Evolutionary conservation across 225 moss, liverwort and hornwort genomes (phyloP), one percentile per base, ranked within the genome.

Genomic region (Physcomitrium patens): DNA sequence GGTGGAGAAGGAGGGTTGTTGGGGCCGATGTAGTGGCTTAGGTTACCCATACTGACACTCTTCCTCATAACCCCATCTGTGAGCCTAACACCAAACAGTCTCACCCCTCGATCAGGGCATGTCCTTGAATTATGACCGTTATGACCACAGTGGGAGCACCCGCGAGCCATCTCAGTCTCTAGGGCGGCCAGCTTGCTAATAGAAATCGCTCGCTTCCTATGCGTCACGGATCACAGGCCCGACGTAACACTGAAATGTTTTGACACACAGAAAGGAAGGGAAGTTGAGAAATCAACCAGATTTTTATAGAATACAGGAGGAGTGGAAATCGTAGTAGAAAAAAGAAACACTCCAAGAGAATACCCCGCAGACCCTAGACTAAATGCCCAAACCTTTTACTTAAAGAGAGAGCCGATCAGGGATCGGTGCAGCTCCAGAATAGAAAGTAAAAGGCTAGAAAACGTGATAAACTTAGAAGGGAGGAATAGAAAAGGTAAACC

Each of bases 91-190:
- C 99, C 99, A 76, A 99, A 99, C 84, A 99, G 86, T 81, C 90
- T 87, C 80, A 99, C 95, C 76, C 99, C 99, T 78, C 99, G 95
- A 92, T 99, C 99, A 45, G 95, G 99, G 82, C 99, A 99, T 64
- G 99, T 99, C 82, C 99, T 90, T 71, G 99, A 91, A 92, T 99
- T 99, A 77, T 99, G 99, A 68, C 99, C 99, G 88, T 99, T 95
- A 75, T 99, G 95, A 82, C 99, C 99, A 84, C 99, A 99, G 89
- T 99, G 91, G 77, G 99, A 99, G 91, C 99, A 99, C 80, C 99
- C 91, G 85, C 99, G 95, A 82, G 99, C 93, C 99, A 99, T 99
- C 84, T 99, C 99, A 87, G 89, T 92, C 84, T 94, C 95, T 91
- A 95, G 86, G 80, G 93, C 90, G 86, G 91, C 97, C 85, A 85